Conservation (phyloP, 2,329 filamentous ascomycete genomes). For the Arthrinium puccinioides region DNA sequence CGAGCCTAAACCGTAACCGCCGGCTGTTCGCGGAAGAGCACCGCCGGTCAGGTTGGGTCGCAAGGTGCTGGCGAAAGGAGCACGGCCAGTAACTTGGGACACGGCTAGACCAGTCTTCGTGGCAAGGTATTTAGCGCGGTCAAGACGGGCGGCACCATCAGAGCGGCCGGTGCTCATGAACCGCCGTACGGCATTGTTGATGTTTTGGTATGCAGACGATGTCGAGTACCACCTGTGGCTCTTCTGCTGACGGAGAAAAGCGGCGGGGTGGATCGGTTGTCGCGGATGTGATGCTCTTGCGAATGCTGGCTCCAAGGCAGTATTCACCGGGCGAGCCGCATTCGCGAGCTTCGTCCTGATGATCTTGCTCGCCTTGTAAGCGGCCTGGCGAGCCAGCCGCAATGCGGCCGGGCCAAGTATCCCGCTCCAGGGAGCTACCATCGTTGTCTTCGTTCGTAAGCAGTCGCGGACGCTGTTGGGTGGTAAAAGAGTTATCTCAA, state of each 20-base stretch:
- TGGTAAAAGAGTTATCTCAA: no score
- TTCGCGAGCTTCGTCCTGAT: slow-evolving; percentile 42
- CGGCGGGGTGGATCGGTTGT: slow-evolving; percentile 45
- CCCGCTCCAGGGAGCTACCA: slow-evolving; percentile 46
- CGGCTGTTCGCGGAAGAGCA: slow-evolving; percentile 73
- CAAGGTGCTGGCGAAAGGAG: slow-evolving; percentile 82
- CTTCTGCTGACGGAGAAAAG: slow-evolving; percentile 43
- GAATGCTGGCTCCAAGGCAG: slow-evolving; percentile 38
- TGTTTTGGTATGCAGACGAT: slow-evolving; percentile 27
- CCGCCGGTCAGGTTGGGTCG: slow-evolving; percentile 90
- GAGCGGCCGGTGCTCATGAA: slow-evolving; percentile 38
- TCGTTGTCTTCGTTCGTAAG: slow-evolving; percentile 27
- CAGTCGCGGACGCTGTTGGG: no score
- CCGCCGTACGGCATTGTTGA: slow-evolving; percentile 39
- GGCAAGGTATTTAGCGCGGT: slow-evolving; percentile 40
- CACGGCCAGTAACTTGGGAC: slow-evolving; percentile 60
- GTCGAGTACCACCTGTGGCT: slow-evolving; percentile 44
- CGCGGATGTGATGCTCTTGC: slow-evolving; percentile 32
- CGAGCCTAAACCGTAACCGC: slow-evolving; percentile 76
- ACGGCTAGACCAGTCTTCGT: slow-evolving; percentile 44
- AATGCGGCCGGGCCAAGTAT: slow-evolving; percentile 50
- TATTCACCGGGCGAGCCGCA: slow-evolving; percentile 35
- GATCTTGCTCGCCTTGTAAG: slow-evolving; percentile 41
- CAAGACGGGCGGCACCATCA: slow-evolving; percentile 27
- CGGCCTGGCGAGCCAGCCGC: slow-evolving; percentile 45